Evolutionary conservation across 1,284 basidiomycete species (phyloP).

Genomic region (Calocybe gambosa): DNA sequence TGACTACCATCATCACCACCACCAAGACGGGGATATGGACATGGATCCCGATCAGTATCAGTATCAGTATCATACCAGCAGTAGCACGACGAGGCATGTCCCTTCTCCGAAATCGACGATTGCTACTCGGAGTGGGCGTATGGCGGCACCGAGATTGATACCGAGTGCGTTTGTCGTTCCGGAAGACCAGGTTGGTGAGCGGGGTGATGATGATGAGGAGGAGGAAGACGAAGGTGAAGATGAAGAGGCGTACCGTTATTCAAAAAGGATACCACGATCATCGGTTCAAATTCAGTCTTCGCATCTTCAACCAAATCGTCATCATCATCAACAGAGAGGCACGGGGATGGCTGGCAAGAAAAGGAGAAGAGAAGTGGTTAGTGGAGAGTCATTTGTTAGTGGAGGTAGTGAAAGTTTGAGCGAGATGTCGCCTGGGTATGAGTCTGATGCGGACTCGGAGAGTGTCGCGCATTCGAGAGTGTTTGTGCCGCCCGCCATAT

Average conservation of each 20-base stretch:
- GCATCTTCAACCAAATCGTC: neutral
- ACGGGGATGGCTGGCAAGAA: neutral
- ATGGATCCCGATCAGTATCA: neutral
- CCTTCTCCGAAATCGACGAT: conserved; percentile 11
- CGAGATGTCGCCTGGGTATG: conserved; percentile 20
- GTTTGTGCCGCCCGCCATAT: neutral
- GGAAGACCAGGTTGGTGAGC: neutral
- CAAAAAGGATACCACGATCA: neutral
- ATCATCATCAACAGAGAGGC: neutral
- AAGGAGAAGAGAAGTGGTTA: neutral
- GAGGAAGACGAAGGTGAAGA: neutral
- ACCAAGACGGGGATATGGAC: neutral
- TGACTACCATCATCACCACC: neutral
- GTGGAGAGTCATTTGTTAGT: neutral
- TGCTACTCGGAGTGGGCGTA: conserved; percentile 14
- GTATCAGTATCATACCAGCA: conserved; percentile 2
- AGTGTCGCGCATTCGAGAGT: conserved; percentile 15
- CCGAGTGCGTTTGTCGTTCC: conserved; percentile 8
- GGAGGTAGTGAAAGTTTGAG: neutral
- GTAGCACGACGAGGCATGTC: conserved; percentile 2
- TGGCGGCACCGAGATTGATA: conserved; percentile 16
- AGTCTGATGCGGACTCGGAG: conserved; percentile 29
- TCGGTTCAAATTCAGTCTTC: neutral
- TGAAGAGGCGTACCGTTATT: neutral
- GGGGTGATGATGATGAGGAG: neutral